Percentiles rank a stretch among this genome's conserved stretches.
Conservation (phyloP, 2,329 filamentous ascomycete species). For the Trichoderma hamatum region DNA sequence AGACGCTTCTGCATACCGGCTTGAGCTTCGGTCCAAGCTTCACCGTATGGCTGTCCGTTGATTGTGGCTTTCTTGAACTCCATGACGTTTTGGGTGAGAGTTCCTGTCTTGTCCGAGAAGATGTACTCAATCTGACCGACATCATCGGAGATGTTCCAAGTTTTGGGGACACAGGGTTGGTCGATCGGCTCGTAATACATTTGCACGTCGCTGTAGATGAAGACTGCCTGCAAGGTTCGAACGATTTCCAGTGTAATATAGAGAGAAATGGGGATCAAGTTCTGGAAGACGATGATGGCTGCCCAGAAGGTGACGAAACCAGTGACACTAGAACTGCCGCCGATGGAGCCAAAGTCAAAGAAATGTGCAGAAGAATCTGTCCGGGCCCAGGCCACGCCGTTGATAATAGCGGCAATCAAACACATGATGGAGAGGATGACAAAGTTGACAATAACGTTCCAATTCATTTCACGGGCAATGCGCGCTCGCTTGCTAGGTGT, state of each 20-base stretch:
- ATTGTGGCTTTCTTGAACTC: conserved; percentile 99
- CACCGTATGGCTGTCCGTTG: conserved; percentile 94
- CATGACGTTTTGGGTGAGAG: conserved; percentile 96
- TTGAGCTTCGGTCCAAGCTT: conserved; percentile 96
- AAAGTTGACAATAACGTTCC: conserved; percentile 97
- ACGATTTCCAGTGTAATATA: conserved; percentile 98
- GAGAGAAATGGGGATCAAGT: conserved; percentile 96
- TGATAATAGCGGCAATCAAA: conserved; percentile 78
- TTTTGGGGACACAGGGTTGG: conserved; percentile 94
- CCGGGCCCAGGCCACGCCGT: conserved; percentile 80
- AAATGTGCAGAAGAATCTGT: conserved; percentile 72
- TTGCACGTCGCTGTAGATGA: conserved; percentile 92
- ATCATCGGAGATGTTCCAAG: conserved; percentile 99
- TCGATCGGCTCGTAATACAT: conserved; percentile 98
- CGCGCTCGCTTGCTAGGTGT: conserved; percentile 92
- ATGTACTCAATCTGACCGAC: conserved; percentile 98
- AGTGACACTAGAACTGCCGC: conserved; percentile 72
- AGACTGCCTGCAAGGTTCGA: conserved; percentile 87
- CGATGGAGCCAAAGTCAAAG: conserved; percentile 87
- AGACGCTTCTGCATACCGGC: conserved; percentile 93
- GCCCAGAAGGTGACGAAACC: conserved; percentile 98
- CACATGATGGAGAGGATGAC: conserved; percentile 88
- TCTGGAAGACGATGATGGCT: conserved; percentile 92
- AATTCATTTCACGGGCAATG: conserved; percentile 92
- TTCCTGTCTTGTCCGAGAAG: conserved; percentile 97